Conservation (phyloP, 2,329 filamentous ascomycete genomes). For the Penicillium sp. region DNA sequence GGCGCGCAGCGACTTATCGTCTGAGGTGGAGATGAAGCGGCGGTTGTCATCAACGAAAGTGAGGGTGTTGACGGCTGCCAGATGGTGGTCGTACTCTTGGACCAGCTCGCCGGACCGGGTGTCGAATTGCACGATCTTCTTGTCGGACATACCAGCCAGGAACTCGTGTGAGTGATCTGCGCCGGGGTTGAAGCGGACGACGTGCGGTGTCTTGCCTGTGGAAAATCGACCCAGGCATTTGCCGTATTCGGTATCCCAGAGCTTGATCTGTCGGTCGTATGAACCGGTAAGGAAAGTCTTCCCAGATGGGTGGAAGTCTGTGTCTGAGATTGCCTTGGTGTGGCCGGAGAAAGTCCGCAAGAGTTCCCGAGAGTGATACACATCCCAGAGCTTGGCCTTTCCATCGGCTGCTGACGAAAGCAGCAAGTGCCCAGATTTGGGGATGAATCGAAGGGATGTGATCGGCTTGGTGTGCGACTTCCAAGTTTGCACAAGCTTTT, state of each 20-base stretch:
- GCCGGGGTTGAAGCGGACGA: conserved; percentile 87
- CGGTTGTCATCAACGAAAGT: conserved; percentile 93
- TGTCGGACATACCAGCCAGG: conserved; percentile 94
- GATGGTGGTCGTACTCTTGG: conserved; percentile 97
- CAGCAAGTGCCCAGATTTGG: conserved; percentile 79
- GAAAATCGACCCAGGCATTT: conserved; percentile 84
- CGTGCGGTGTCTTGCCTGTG: conserved; percentile 92
- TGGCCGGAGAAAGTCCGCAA: conserved; percentile 91
- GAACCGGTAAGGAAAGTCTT: conserved; percentile 85
- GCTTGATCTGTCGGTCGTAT: conserved; percentile 93
- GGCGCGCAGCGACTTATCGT: conserved; percentile 91
- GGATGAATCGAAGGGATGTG: conserved; percentile 87
- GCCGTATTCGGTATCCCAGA: conserved; percentile 97
- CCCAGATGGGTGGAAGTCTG: conserved; percentile 79
- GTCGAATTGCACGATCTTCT: conserved; percentile 98
- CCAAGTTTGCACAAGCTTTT: conserved; percentile 90
- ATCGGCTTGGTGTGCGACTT: conserved; percentile 81
- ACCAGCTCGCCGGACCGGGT: conserved; percentile 77
- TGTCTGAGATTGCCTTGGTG: conserved; percentile 82
- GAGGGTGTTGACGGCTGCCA: conserved; percentile 97
- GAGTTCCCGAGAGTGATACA: conserved; percentile 84
- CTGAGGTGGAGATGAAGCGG: conserved; percentile 95
- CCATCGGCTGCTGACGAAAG: conserved; percentile 86
- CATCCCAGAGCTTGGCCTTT: conserved; percentile 91
- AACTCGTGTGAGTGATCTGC: conserved; percentile 80